Percentiles rank a stretch among this genome's conserved stretches.
Evolutionary conservation across 345 rosid species (phyloP).

Genomic region (Eucalyptus melliodora): DNA sequence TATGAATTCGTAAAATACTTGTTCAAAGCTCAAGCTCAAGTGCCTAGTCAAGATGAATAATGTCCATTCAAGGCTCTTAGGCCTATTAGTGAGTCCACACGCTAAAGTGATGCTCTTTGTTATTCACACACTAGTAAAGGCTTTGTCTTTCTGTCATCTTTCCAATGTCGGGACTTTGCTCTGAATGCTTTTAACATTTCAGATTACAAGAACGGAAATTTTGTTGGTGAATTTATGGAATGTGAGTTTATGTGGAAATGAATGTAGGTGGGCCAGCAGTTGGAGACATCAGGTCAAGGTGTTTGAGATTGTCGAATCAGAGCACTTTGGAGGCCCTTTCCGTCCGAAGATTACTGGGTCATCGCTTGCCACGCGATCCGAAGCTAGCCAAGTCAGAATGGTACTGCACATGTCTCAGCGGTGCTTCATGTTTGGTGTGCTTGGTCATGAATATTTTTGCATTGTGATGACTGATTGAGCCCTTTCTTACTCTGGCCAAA

Average conservation of each 20-base stretch:
- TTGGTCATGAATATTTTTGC: not conserved
- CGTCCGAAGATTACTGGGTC: constrained; percentile 77
- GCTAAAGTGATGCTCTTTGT: not conserved
- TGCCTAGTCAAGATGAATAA: not conserved
- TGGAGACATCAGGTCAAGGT: constrained; percentile 91
- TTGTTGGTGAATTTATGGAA: not conserved
- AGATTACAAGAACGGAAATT: not conserved
- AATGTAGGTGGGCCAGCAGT: constrained; percentile 89
- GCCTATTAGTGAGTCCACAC: not conserved
- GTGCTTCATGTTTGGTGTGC: not conserved
- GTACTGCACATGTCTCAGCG: constrained; percentile 11
- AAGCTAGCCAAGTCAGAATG: constrained; percentile 73
- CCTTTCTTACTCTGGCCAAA: not conserved
- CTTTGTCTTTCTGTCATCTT: not conserved
- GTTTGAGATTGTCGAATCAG: constrained; percentile 82
- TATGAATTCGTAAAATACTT: not conserved
- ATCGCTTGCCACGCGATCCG: constrained; percentile 64
- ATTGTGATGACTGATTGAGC: not conserved
- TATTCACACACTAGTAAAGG: not conserved
- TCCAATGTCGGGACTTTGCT: not conserved
- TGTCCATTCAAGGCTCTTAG: not conserved
- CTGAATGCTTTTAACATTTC: not conserved
- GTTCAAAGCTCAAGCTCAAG: not conserved
- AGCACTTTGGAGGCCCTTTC: constrained; percentile 90
- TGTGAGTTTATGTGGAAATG: not conserved